phyloP scores from a whole-genome alignment of 768 basidiomycete genomes.

The Kwoniella heveanensis region DNA sequence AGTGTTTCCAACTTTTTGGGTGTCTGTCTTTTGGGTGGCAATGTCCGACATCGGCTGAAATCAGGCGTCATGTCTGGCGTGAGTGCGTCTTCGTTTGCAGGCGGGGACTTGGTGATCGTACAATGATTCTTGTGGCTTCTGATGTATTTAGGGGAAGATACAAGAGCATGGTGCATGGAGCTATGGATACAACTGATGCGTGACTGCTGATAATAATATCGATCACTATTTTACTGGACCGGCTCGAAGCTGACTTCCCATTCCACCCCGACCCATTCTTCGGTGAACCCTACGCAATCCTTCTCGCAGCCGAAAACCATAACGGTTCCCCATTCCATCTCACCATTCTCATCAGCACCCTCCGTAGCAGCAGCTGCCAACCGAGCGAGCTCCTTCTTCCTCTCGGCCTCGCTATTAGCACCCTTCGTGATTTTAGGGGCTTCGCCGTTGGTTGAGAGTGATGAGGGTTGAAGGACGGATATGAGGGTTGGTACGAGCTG shows the following conservation, averaged over 20 bases:
- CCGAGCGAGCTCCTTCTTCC: constrained; percentile 66
- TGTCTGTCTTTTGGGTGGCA: too few species aligned
- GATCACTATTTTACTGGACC: neutral
- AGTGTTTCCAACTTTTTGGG: too few species aligned
- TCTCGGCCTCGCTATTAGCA: constrained; percentile 67
- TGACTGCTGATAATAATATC: neutral
- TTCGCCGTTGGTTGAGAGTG: constrained; percentile 41
- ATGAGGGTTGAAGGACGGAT: constrained; percentile 64
- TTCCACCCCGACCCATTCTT: constrained; percentile 55
- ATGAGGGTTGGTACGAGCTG: constrained; percentile 95
- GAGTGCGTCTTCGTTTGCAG: too few species aligned
- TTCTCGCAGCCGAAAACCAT: constrained; percentile 82
- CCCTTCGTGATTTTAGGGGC: constrained; percentile 31
- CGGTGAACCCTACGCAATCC: constrained; percentile 64
- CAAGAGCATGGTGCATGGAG: neutral
- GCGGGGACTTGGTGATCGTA: too few species aligned
- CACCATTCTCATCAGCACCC: constrained; percentile 58
- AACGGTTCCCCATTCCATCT: constrained; percentile 95
- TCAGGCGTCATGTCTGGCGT: too few species aligned
- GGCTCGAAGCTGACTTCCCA: constrained; percentile 41
- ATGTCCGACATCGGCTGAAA: too few species aligned
- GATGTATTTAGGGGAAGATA: neutral
- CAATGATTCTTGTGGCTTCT: too few species aligned
- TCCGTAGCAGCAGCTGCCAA: constrained; percentile 58
- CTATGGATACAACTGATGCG: neutral